Evolutionary conservation across 306 rosid species (phyloP), one percentile per base, ranked within the genome.

Genomic region (Dryas drummondii): DNA sequence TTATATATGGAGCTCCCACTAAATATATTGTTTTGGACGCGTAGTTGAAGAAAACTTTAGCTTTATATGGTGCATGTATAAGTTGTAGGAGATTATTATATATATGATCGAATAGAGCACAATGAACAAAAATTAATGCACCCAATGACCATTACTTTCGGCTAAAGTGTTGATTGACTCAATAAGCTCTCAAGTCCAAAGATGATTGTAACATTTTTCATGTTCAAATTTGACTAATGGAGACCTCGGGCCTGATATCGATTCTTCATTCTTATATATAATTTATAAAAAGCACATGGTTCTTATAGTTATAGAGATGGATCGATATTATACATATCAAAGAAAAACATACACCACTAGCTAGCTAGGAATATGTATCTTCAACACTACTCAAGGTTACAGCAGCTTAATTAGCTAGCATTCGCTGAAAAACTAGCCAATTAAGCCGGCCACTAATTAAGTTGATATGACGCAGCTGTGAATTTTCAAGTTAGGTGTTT

Each of bases 151-250:
- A 66, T 88, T 80, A 82, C 91, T 88, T 91, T 85, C 85, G 94
- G 81, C 87, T 81, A 52, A 88, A 91, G 91, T 76, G 91, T 87
- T 54, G 78, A 76, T 72, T 81, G 86, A 72, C 73, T 85, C 76
- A 85, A 79, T 82, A 44, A 62, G 62, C 74, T 64, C 79, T 64
- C 50, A 55, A 76, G 70, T 71, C 27, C 64, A 75, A 47, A 73
- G n/a, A 72, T 80, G 84, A 76, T 82, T 70, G 69, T 66, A 67
- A 77, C 84, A 49, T 63, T 76, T 86, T 76, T 81, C 84, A 61
- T 53, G 45, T 82, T 56, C 68, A 69, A 63, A 77, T 65, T 71
- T 55, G 73, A 82, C 73, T 15, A 53, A 14, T 58, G 71, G 53
- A 60, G 61, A 74, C 45, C 59, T 60, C 7, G 8, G 37, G 37